These are phyloP conservation scores for Exserohilum rostratum DNA, from an alignment of 2,329 filamentous ascomycete species.

Conservation along the genomic window DNA sequence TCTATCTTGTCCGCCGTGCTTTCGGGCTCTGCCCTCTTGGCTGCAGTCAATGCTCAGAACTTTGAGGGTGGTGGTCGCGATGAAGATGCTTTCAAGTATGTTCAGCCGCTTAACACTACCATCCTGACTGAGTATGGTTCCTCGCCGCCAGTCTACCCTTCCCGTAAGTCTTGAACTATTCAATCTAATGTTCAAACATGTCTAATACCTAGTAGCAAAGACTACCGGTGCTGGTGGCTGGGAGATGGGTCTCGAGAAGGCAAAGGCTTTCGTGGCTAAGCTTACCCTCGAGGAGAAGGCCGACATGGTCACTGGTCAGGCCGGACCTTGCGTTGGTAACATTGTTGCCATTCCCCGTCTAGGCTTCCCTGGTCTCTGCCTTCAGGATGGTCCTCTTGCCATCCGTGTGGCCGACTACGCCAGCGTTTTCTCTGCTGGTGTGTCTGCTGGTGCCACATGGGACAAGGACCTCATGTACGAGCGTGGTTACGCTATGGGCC, in stretches of 20 bases:
- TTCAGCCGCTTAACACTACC: constrained; percentile 40
- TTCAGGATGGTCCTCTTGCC: constrained; percentile 49
- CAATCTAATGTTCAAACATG: neutral
- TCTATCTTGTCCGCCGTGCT: constrained; percentile 30
- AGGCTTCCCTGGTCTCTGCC: constrained; percentile 49
- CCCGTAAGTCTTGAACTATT: constrained; percentile 26
- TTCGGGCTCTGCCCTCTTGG: constrained; percentile 30
- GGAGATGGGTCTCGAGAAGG: constrained; percentile 41
- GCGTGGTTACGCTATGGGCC: constrained; percentile 47
- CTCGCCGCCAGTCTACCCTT: constrained; percentile 37
- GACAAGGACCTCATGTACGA: constrained; percentile 48
- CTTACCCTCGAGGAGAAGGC: constrained; percentile 43
- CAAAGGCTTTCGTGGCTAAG: constrained; percentile 39
- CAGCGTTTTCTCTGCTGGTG: constrained; percentile 49
- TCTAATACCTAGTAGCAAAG: constrained; percentile 50
- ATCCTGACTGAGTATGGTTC: constrained; percentile 38
- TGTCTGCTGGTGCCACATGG: constrained; percentile 49
- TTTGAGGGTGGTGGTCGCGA: constrained; percentile 20
- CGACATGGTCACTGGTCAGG: constrained; percentile 49
- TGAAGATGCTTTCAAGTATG: constrained; percentile 34
- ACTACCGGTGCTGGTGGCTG: constrained; percentile 40
- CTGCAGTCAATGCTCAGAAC: constrained; percentile 33
- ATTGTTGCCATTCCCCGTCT: constrained; percentile 48
- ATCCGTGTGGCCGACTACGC: constrained; percentile 44
- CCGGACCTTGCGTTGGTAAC: constrained; percentile 62